These are phyloP conservation scores for Jatropha multifida DNA, from an alignment of 441 rosid genomes.

Conservation along the genomic window DNA sequence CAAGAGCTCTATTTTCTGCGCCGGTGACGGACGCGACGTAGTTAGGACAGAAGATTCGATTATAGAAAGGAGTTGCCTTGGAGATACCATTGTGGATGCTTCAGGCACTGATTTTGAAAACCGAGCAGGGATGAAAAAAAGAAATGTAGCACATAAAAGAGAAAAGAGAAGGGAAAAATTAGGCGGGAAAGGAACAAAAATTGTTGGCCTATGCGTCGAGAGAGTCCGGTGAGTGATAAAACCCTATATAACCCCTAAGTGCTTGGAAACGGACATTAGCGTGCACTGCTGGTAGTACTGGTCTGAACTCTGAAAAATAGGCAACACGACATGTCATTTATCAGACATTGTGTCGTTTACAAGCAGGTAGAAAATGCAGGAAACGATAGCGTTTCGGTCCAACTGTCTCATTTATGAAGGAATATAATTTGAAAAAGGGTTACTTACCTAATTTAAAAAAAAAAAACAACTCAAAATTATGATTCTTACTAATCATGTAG, in stretches of 20 bases:
- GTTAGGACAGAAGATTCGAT: conserved; percentile 77
- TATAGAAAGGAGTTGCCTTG: conserved; percentile 68
- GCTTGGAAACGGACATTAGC: background rate
- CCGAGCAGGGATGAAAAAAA: conserved; percentile 21
- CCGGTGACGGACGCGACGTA: conserved; percentile 65
- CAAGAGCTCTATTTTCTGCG: conserved; percentile 73
- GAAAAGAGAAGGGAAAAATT: background rate
- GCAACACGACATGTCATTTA: background rate
- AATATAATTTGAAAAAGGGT: too few species aligned
- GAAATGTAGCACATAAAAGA: background rate
- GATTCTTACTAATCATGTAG: too few species aligned
- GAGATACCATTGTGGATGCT: conserved; percentile 49
- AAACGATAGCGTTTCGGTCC: too few species aligned
- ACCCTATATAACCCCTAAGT: conserved; percentile 8
- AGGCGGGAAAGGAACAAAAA: conserved; percentile 30
- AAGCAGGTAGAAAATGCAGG: background rate
- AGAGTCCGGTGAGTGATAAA: background rate
- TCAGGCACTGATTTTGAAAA: conserved; percentile 15
- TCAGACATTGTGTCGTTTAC: background rate
- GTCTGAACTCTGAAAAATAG: too few species aligned
- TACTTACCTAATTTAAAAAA: too few species aligned
- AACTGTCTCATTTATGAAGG: too few species aligned
- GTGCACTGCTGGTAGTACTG: background rate
- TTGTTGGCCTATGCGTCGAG: too few species aligned
- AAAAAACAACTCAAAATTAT: too few species aligned